A percentile compares a stretch with the other conserved stretches of the same genome.
Conservation (phyloP, 2,329 filamentous ascomycete genomes). For the Venturia nashicola region DNA sequence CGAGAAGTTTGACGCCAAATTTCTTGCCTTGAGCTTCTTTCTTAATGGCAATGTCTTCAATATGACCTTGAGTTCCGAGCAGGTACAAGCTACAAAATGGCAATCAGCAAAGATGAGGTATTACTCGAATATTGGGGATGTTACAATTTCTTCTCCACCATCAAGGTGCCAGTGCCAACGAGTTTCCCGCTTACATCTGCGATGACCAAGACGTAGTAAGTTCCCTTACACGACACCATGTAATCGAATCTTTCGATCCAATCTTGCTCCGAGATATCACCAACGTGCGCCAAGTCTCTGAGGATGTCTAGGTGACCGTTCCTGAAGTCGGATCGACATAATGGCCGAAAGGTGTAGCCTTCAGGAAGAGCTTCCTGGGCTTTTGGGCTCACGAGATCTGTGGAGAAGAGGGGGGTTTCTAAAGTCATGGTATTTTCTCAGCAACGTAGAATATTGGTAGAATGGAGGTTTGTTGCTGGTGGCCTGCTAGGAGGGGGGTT, state of each 20-base stretch:
- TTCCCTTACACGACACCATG: constrained; percentile 10
- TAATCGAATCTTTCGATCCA: constrained; percentile 15
- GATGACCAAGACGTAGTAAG: constrained; percentile 14
- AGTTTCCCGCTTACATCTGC: constrained; percentile 10
- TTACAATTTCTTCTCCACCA: constrained; percentile 15
- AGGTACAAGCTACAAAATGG: constrained; percentile 6
- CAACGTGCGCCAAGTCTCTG: constrained; percentile 12
- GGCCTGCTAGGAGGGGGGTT: no score
- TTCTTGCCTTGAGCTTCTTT: constrained; percentile 15
- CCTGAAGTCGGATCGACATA: constrained; percentile 13
- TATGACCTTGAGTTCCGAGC: constrained; percentile 13
- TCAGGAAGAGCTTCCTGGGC: constrained; percentile 12
- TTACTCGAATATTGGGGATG: neutral
- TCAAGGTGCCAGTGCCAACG: constrained; percentile 15
- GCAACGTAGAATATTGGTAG: neutral
- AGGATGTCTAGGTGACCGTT: constrained; percentile 13
- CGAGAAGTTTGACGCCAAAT: constrained; percentile 14
- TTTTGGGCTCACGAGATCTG: neutral
- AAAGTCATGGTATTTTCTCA: neutral
- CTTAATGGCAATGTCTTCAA: constrained; percentile 15
- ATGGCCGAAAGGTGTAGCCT: constrained; percentile 14
- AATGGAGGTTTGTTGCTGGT: no score
- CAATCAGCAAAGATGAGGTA: neutral
- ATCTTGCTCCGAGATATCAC: constrained; percentile 11
- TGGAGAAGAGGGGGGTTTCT: constrained; percentile 2